phyloP scores from a whole-genome alignment of 257 asterid species.

The Capsicum baccatum region DNA sequence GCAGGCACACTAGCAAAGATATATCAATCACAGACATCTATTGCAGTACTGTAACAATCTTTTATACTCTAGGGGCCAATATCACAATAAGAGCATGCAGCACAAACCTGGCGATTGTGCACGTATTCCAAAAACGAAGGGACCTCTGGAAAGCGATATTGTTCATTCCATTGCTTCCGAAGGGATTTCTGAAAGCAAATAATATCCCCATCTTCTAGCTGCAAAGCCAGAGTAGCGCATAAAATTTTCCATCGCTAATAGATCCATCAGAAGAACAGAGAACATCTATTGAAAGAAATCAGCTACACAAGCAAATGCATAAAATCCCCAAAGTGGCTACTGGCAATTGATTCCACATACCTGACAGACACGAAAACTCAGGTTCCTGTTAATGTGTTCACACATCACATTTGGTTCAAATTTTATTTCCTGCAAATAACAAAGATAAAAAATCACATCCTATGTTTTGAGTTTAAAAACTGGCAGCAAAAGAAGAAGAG shows the following conservation, averaged over 20 bases:
- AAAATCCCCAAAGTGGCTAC: not conserved
- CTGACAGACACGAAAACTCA: conserved; percentile 64
- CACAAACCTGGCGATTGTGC: conserved; percentile 74
- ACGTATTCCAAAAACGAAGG: conserved; percentile 77
- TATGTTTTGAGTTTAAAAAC: not conserved
- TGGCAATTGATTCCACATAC: conserved; percentile 38
- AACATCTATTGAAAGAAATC: not conserved
- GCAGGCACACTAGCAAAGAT: not conserved
- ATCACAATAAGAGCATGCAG: conserved; percentile 25
- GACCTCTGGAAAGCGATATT: conserved; percentile 65
- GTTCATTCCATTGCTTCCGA: conserved; percentile 52
- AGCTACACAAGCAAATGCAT: conserved; percentile 7
- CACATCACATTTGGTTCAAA: conserved; percentile 81
- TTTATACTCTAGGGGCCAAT: conserved; percentile 15
- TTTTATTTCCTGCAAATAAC: conserved; percentile 69
- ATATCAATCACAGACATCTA: conserved; percentile 7
- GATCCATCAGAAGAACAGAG: not conserved
- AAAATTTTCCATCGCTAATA: not conserved
- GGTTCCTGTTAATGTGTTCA: conserved; percentile 66
- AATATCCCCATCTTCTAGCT: conserved; percentile 89
- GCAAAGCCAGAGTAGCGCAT: conserved; percentile 31
- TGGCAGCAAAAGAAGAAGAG: not conserved
- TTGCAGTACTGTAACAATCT: conserved; percentile 22
- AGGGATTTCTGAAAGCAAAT: conserved; percentile 71
- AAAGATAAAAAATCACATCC: conserved; percentile 16